Base-by-base conservation (phyloP, 345 rosid genomes). In the Raphanus sativus region DNA sequence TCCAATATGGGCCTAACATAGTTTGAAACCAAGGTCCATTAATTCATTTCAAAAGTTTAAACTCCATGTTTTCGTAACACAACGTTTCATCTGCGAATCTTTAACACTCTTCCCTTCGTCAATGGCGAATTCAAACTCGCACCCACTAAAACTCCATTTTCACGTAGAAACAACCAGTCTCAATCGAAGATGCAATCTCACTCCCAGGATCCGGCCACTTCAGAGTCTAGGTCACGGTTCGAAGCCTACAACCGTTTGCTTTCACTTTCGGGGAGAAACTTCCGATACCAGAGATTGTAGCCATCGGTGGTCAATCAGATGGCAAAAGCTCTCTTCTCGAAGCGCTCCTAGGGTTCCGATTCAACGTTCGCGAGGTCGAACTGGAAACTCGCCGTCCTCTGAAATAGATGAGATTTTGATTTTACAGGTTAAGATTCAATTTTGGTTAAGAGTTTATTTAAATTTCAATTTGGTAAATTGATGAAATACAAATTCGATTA, bases 181-280 rank as follows among this genome's bases (percentile, higher is more conserved):
- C 80, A 75, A 61, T 71, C 80, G 9, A 59, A 77, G 30, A 62
- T 73, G 74, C 78, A 78, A 50, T 63, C 80, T 58, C 74, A 63
- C 2, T 36, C 82, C 42, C 77, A 72, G 30, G 62, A 60, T 72
- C 80, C 84, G 0, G 16, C 86, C 32, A 59, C 77, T n/a, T 50
- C 84, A 0, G 80, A 80, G 36, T 45, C 86, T 16, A 72, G 75
- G 55, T 84, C 94, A 45, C 87, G 99, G 66, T 91, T 95, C 73
- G 98, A 92, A 80, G 98, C 96, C 13, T 95, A 95, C 79, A 95
- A 92, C 71, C 94, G 96, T 58, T 86, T 95, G 97, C 97, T 0
- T 98, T 95, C 8, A 97, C 98, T 38, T 92, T 95, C 79, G 99
- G 99, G 0, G 99, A 95, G 87, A 91, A 91, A 78, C 93, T 95